phyloP scores from a whole-genome alignment of 2,329 filamentous ascomycete species.

The Hypoxylon sp. region DNA sequence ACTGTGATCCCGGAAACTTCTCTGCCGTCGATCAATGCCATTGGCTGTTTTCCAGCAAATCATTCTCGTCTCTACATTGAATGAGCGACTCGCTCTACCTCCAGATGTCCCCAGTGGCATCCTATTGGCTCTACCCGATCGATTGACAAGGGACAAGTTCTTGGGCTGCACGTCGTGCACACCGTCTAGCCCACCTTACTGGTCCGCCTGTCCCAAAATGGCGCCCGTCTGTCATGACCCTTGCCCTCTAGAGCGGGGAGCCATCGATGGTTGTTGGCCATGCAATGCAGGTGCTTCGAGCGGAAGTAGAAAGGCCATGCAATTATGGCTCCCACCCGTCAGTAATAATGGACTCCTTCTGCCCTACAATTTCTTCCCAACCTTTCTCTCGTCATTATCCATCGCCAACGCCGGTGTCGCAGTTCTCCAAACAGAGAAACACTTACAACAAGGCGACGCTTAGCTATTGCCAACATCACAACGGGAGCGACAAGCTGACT shows the following conservation, averaged over 20 bases:
- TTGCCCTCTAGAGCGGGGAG: constrained; percentile 47
- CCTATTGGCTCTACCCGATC: constrained; percentile 51
- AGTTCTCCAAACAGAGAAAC: constrained; percentile 5
- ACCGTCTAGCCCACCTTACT: constrained; percentile 51
- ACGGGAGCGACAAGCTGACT: not conserved
- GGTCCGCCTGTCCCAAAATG: constrained; percentile 50
- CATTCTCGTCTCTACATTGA: constrained; percentile 48
- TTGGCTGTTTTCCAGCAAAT: constrained; percentile 52
- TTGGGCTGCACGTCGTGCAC: constrained; percentile 52
- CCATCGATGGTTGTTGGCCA: constrained; percentile 46
- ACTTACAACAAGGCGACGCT: constrained; percentile 14
- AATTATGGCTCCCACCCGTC: constrained; percentile 30
- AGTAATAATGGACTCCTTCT: constrained; percentile 42
- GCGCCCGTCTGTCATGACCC: constrained; percentile 50
- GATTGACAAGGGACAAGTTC: constrained; percentile 37
- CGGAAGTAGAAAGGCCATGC: constrained; percentile 17
- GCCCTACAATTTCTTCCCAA: constrained; percentile 33
- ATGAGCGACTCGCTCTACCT: constrained; percentile 52
- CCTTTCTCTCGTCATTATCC: constrained; percentile 14
- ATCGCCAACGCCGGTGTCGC: constrained; percentile 6
- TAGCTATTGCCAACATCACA: not conserved
- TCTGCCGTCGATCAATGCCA: constrained; percentile 40
- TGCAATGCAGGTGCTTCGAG: constrained; percentile 45
- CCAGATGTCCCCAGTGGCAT: constrained; percentile 26
- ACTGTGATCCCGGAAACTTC: constrained; percentile 34